Evolutionary conservation across 2,329 filamentous ascomycete species (phyloP), one percentile per base, ranked within the genome.

Genomic region (Dactylellina sp.): DNA sequence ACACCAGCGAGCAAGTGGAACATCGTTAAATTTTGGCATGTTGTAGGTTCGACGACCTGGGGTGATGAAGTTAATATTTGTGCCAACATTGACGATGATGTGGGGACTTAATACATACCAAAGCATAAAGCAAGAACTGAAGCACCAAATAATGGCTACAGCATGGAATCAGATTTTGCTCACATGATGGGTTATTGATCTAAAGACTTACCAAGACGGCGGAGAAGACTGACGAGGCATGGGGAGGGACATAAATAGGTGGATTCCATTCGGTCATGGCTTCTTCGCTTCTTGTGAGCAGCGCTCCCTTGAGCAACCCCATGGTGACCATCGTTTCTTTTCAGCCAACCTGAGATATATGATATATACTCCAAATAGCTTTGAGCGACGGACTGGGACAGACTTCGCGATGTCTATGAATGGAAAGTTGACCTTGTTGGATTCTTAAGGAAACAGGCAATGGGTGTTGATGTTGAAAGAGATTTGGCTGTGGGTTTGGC

Each of bases 1-100:
- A 74, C 70, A 66, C 70, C 70, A 74, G 25, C 70, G 61, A 46
- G 70, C 61, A 1, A 74, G 61, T 39, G 70, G 70, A 52, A 74
- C 70, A 12, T 74, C 70, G 11, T n/a, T 24, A 1, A 59, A 18
- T 37, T 74, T 74, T 39, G 53, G 61, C 61, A 74, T 74, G 20
- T 57, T 52, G 24, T 50, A 66, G 32, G 70, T 74, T 52, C 70
- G 70, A 25, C 70, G 70, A 52, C 70, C 70, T 74, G 16, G 11
- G n/a, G 12, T 47, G 35, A 40, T 2, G 5, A 4, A 5, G n/a
- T 60, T 37, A 42, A 32, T 18, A 35, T 37, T n/a, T 16, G 5
- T 35, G 28, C 37, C 28, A 42, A 22, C 16, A 49, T 16, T 25
- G 7, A 47, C n/a, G 11, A 16, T 49, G 7, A 32, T 4, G 14